A percentile compares a stretch with the other conserved stretches of the same genome.
These are phyloP conservation scores for Gynostemma pentaphyllum DNA, from an alignment of 306 rosid genomes.

Conservation along the genomic window DNA sequence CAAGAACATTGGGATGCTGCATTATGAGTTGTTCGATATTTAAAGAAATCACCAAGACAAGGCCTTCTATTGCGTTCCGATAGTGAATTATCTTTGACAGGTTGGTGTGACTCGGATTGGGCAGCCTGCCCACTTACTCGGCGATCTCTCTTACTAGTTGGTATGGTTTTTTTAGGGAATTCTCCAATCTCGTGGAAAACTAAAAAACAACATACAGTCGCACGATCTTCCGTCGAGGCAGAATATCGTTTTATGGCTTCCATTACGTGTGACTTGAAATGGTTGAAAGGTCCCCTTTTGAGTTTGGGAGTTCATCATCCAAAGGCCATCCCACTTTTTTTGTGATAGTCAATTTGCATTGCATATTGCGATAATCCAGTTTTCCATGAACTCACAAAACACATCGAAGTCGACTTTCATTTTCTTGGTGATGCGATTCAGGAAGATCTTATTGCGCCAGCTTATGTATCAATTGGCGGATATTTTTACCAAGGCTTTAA, in stretches of 20 bases:
- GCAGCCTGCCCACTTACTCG: background rate
- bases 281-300: background rate
- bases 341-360: background rate
- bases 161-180: too few relatives aligned
- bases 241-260: too few relatives aligned
- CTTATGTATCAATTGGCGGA: background rate
- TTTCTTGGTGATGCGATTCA: background rate
- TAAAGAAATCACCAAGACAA: background rate
- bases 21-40: background rate
- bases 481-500: background rate
- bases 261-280: too few relatives aligned
- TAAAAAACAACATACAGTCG: too few relatives aligned
- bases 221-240: too few relatives aligned
- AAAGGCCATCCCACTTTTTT: background rate
- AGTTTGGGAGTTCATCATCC: background rate
- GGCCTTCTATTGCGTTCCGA: background rate
- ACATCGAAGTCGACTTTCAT: background rate
- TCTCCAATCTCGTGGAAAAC: too few relatives aligned
- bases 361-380: background rate
- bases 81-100: background rate
- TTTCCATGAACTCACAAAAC: background rate
- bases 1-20: too few relatives aligned
- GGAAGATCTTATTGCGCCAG: background rate
- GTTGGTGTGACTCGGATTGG: background rate
- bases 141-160: too few relatives aligned